Conservation (phyloP, 768 basidiomycete genomes). For the Amanita molliuscula region DNA sequence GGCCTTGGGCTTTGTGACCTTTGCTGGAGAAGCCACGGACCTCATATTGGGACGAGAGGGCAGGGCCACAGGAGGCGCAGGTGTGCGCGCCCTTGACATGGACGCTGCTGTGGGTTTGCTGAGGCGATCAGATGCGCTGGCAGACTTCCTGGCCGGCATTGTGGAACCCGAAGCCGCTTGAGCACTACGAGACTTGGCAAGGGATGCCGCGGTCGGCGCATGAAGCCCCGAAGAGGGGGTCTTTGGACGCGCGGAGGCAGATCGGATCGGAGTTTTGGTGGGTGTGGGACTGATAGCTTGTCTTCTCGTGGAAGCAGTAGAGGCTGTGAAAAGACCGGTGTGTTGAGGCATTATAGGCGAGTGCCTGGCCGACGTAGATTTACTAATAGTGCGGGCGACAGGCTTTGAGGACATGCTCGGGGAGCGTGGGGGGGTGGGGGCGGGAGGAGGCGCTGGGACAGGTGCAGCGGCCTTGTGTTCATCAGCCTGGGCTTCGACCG, state of each 20-base stretch:
- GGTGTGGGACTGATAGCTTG: slow-evolving; percentile 13
- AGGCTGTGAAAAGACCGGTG: slow-evolving; percentile 29
- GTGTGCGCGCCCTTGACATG: slow-evolving; percentile 44
- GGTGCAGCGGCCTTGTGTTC: slow-evolving; percentile 17
- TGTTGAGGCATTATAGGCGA: slow-evolving; percentile 18
- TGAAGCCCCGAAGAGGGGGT: slow-evolving; percentile 61
- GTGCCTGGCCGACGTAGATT: not conserved
- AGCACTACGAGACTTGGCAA: slow-evolving; percentile 56
- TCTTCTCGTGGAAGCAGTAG: slow-evolving; percentile 18
- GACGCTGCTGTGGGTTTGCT: slow-evolving; percentile 82
- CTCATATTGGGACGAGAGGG: slow-evolving; percentile 16
- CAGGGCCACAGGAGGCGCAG: slow-evolving; percentile 21
- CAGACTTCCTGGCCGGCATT: slow-evolving; percentile 42
- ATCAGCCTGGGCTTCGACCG: slow-evolving; percentile 7
- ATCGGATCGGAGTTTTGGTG: slow-evolving; percentile 22
- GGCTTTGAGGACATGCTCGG: slow-evolving; percentile 6
- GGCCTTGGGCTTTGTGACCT: slow-evolving; percentile 15
- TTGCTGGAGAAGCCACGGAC: slow-evolving; percentile 16
- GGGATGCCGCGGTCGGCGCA: slow-evolving; percentile 76
- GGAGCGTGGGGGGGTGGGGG: slow-evolving; percentile 10
- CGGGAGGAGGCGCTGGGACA: slow-evolving; percentile 12
- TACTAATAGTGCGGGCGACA: slow-evolving; percentile 8
- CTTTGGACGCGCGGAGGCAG: slow-evolving; percentile 37
- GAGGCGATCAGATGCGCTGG: slow-evolving; percentile 50
- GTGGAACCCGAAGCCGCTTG: slow-evolving; percentile 27